These are phyloP conservation scores for Pachysandra terminalis DNA, from an alignment of 164 flowering plant genomes.

Conservation along the genomic window DNA sequence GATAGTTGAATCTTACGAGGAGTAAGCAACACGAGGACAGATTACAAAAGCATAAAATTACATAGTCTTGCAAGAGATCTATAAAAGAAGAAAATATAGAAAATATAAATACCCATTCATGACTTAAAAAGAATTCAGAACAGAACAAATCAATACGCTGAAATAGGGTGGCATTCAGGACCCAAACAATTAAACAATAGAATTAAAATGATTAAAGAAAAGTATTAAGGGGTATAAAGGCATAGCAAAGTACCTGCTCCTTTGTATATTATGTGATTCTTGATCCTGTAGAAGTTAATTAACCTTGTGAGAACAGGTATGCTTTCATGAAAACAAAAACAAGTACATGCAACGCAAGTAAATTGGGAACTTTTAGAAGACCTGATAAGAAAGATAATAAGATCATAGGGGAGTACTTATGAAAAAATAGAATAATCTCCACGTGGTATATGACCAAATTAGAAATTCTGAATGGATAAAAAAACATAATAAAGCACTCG, in stretches of 20 bases:
- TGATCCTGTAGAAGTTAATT: conserved; percentile 58
- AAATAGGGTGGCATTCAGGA: background rate
- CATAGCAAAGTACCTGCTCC: conserved; percentile 46
- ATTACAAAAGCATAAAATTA: background rate
- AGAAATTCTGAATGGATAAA: too few species aligned
- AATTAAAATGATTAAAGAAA: background rate
- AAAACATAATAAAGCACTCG: too few species aligned
- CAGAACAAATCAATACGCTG: background rate
- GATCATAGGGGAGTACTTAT: too few species aligned
- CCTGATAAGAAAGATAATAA: too few species aligned
- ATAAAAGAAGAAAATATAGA: too few species aligned
- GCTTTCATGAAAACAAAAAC: background rate
- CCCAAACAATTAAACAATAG: background rate
- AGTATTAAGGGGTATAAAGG: background rate
- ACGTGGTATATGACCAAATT: too few species aligned
- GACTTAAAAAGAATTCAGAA: too few species aligned
- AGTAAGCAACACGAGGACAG: background rate
- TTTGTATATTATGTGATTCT: conserved; percentile 36
- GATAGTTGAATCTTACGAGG: too few species aligned
- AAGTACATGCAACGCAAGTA: background rate
- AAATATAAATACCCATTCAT: background rate
- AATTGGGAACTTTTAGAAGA: background rate
- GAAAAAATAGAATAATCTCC: too few species aligned
- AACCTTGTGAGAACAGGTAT: background rate
- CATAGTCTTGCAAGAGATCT: background rate